Percentiles rank a stretch among this genome's conserved stretches.
Evolutionary conservation across 805 yeast species (phyloP).

Genomic region (Jamesozyma hellenica): DNA sequence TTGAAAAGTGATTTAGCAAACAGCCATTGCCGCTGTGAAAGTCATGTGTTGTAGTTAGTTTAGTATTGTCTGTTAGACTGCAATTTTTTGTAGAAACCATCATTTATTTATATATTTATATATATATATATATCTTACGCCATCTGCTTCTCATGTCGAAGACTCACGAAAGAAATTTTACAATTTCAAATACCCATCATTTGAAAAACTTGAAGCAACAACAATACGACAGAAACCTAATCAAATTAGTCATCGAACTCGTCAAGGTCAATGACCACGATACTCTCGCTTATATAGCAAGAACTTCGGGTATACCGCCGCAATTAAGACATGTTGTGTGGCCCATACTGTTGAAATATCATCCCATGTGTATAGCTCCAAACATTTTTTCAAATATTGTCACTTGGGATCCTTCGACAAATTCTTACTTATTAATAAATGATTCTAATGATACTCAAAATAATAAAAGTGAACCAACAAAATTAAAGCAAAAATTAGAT

Average conservation of each 20-base stretch:
- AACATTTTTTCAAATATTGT: conserved; percentile 51
- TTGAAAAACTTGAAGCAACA: conserved; percentile 23
- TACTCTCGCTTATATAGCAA: conserved; percentile 68
- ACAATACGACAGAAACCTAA: conserved; percentile 17
- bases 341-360: conserved; percentile 74
- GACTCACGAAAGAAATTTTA: conserved; percentile 8
- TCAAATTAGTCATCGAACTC: conserved; percentile 46
- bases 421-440: conserved; percentile 5
- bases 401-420: conserved; percentile 18
- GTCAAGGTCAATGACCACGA: conserved; percentile 54
- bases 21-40: no score
- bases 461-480: not conserved
- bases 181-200: conserved; percentile 18
- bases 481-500: not conserved
- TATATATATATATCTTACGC: no score
- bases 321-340: conserved; percentile 66
- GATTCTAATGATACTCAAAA: not conserved
- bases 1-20: no score
- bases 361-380: conserved; percentile 76
- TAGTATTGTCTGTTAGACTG: no score
- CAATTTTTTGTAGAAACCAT: no score
- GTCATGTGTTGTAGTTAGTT: no score
- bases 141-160: no score
- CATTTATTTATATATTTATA: no score
- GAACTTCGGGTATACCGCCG: conserved; percentile 82